These are phyloP conservation scores for Orbilia blumenaviensis DNA, from an alignment of 2,329 filamentous ascomycete species.

Conservation along the genomic window DNA sequence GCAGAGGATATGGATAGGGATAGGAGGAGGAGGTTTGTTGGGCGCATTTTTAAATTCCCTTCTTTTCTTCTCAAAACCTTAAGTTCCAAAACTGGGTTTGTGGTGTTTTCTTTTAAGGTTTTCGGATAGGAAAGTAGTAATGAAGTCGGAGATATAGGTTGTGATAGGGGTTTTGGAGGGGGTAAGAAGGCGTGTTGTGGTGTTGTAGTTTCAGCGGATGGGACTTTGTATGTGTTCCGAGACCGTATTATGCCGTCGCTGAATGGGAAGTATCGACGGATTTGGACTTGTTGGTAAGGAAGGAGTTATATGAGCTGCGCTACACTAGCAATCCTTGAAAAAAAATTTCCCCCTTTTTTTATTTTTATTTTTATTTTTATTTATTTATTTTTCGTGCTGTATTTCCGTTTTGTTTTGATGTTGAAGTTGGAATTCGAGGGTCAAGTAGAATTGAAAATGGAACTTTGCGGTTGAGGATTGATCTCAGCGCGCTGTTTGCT, in stretches of 20 bases:
- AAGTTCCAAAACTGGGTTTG: too few relatives aligned
- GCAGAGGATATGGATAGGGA: slow-evolving; percentile 13
- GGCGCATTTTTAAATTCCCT: slow-evolving; percentile 36
- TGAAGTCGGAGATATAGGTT: not conserved
- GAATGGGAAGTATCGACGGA: slow-evolving; percentile 9
- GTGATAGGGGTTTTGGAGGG: not conserved
- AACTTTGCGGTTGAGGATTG: too few relatives aligned
- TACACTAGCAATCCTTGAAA: not conserved
- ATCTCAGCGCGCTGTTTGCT: too few relatives aligned
- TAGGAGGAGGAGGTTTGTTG: slow-evolving; percentile 14
- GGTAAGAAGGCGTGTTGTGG: slow-evolving; percentile 22
- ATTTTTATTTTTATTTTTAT: not conserved
- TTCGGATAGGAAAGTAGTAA: not conserved
- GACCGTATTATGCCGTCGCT: slow-evolving; percentile 34
- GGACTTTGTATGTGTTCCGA: not conserved
- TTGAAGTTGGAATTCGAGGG: too few relatives aligned
- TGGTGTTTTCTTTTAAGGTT: too few relatives aligned
- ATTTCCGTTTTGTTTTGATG: too few relatives aligned
- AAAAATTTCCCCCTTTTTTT: not conserved
- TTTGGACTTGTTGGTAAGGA: not conserved
- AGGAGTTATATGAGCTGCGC: not conserved
- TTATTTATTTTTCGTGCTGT: too few relatives aligned
- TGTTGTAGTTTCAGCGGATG: slow-evolving; percentile 41
- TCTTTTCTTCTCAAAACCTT: too few relatives aligned
- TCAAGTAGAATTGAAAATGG: too few relatives aligned